A percentile compares a stretch with the other conserved stretches of the same genome.
Conservation (phyloP, 2,329 filamentous ascomycete species). For the Monosporascus sp. region DNA sequence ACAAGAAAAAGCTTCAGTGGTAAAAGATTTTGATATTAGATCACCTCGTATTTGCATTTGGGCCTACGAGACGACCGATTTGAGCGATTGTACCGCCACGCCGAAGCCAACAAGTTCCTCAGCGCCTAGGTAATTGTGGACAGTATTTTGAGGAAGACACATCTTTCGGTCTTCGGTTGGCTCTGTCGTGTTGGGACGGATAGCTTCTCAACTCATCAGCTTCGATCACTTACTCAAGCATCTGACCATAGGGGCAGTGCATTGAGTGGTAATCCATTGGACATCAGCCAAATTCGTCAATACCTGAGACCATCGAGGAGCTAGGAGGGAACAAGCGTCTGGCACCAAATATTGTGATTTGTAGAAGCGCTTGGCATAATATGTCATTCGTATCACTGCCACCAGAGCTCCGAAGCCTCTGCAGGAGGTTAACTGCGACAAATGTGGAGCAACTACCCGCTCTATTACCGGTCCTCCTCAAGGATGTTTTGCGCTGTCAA, state of each 20-base stretch:
- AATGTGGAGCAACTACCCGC: constrained; percentile 68
- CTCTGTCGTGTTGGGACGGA: too few relatives aligned
- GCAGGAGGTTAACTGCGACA: constrained; percentile 65
- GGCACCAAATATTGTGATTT: too few relatives aligned
- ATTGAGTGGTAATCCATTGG: too few relatives aligned
- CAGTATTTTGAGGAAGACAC: too few relatives aligned
- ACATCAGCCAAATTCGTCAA: too few relatives aligned
- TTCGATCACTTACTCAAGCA: background rate
- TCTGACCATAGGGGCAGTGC: background rate
- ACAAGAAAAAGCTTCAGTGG: background rate
- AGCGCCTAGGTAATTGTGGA: too few relatives aligned
- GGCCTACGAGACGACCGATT: background rate
- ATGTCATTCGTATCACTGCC: constrained; percentile 36
- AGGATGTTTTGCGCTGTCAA: constrained; percentile 52
- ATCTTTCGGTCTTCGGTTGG: too few relatives aligned
- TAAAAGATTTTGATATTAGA: background rate
- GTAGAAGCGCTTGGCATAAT: background rate
- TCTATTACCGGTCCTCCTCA: constrained; percentile 63
- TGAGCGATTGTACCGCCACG: too few relatives aligned
- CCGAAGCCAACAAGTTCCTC: too few relatives aligned
- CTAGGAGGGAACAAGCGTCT: too few relatives aligned
- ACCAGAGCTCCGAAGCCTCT: constrained; percentile 59
- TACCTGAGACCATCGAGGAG: too few relatives aligned
- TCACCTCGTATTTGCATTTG: background rate
- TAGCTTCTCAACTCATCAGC: background rate